Conservation (phyloP, 768 basidiomycete genomes). For the Amanita inopinata region DNA sequence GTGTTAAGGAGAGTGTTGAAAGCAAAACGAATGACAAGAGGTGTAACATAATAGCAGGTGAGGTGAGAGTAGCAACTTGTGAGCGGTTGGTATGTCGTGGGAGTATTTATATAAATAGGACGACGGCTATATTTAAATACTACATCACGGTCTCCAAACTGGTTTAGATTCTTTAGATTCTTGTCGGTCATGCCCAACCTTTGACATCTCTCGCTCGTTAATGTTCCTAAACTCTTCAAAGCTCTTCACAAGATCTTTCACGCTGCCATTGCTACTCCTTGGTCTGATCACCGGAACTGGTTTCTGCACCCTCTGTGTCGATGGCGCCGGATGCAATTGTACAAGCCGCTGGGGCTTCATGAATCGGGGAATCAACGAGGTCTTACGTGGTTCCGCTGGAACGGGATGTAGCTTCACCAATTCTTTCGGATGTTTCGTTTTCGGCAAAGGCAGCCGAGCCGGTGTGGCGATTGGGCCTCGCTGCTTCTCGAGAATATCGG, state of each 20-base stretch:
- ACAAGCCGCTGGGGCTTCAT: conserved; percentile 38
- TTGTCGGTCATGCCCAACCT: conserved; percentile 14
- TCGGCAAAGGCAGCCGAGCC: conserved; percentile 36
- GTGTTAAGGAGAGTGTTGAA: conserved; percentile 7
- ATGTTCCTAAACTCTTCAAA: conserved; percentile 32
- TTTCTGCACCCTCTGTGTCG: conserved; percentile 17
- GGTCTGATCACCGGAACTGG: conserved; percentile 19
- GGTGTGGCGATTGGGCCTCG: conserved; percentile 56
- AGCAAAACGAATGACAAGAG: conserved; percentile 9
- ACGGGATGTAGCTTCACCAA: conserved; percentile 53
- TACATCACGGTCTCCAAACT: conserved; percentile 2
- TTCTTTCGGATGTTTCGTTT: conserved; percentile 48
- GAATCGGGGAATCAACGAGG: conserved; percentile 34
- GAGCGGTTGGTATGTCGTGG: not conserved
- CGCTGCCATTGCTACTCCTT: conserved; percentile 58
- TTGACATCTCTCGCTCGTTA: not conserved
- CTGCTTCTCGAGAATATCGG: conserved; percentile 35
- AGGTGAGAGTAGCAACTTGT: not conserved
- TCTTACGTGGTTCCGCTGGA: conserved; percentile 27
- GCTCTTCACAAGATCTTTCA: conserved; percentile 58
- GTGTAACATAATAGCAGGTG: not conserved
- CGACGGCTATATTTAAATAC: not conserved
- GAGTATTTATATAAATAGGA: not conserved
- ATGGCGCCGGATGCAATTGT: conserved; percentile 39
- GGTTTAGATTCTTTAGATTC: conserved; percentile 2